A percentile compares a stretch with the other conserved stretches of the same genome.
These are phyloP conservation scores for Hanseniaspora hatyaiensis DNA, from an alignment of 805 yeast species.

Conservation along the genomic window DNA sequence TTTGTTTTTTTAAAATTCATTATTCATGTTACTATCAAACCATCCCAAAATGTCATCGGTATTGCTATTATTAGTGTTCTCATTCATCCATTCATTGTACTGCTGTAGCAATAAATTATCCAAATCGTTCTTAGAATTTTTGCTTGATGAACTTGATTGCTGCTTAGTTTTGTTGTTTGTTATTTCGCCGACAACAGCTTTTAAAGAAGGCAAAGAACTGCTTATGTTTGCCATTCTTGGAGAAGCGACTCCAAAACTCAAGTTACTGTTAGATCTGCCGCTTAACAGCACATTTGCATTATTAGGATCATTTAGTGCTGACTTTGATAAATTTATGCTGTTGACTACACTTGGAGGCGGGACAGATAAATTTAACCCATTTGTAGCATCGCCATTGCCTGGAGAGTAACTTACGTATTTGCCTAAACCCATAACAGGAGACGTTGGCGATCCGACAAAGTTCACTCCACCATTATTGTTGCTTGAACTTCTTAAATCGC, in stretches of 20 bases:
- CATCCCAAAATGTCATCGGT: conserved; percentile 82
- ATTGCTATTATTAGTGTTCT: conserved; percentile 32
- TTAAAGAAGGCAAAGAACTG: conserved; percentile 3
- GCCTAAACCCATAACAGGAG: neutral
- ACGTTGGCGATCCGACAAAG: neutral
- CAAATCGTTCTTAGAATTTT: conserved; percentile 23
- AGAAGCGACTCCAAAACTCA: neutral
- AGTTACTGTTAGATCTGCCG: conserved; percentile 7
- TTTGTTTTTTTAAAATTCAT: conserved; percentile 37
- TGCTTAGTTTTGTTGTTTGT: conserved; percentile 7
- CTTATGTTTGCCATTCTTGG: neutral
- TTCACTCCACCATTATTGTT: neutral
- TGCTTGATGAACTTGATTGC: conserved; percentile 13
- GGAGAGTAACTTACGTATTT: conserved; percentile 8
- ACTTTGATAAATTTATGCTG: neutral
- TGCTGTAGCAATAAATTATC: conserved; percentile 68
- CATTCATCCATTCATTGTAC: conserved; percentile 75
- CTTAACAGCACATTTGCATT: neutral
- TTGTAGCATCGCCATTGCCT: neutral
- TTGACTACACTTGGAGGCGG: neutral
- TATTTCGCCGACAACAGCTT: neutral
- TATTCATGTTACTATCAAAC: conserved; percentile 74
- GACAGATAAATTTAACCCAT: conserved; percentile 2
- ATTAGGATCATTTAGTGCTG: neutral
- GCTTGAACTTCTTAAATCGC: conserved; percentile 1